Conservation (phyloP, 2,329 filamentous ascomycete species). For the Rutstroemia sydowiana region DNA sequence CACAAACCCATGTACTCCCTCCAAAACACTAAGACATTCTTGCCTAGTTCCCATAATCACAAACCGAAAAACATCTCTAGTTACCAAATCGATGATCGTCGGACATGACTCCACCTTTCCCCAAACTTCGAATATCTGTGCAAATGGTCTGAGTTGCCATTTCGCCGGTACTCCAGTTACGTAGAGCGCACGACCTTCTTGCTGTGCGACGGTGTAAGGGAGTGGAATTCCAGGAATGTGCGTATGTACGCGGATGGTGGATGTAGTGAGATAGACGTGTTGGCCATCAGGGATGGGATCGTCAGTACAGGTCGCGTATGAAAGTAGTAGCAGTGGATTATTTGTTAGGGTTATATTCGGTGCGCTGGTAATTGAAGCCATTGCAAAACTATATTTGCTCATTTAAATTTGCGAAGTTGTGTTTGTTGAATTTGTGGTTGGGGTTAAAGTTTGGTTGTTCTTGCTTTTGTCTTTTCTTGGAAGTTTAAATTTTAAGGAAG, state of each 20-base stretch:
- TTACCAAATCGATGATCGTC: constrained; percentile 15
- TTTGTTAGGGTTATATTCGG: no score
- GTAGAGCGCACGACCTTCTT: constrained; percentile 19
- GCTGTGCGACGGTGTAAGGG: constrained; percentile 12
- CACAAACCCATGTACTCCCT: constrained; percentile 12
- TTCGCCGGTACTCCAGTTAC: constrained; percentile 15
- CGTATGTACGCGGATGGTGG: background rate
- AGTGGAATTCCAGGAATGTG: constrained; percentile 19
- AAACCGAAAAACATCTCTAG: constrained; percentile 21
- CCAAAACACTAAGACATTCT: constrained; percentile 13
- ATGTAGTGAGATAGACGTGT: constrained; percentile 15
- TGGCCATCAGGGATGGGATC: background rate
- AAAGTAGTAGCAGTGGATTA: background rate
- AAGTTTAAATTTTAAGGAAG: no score
- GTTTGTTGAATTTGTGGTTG: no score
- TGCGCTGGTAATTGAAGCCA: no score
- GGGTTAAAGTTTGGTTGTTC: no score
- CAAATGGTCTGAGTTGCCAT: constrained; percentile 9
- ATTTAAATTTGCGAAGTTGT: no score
- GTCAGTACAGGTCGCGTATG: no score
- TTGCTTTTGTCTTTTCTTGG: no score
- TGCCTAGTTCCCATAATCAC: constrained; percentile 18
- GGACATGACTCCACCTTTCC: constrained; percentile 16
- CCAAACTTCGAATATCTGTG: constrained; percentile 13
- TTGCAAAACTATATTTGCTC: no score